Conservation (phyloP, 2,329 filamentous ascomycete species). For the Raffaelea arxii region DNA sequence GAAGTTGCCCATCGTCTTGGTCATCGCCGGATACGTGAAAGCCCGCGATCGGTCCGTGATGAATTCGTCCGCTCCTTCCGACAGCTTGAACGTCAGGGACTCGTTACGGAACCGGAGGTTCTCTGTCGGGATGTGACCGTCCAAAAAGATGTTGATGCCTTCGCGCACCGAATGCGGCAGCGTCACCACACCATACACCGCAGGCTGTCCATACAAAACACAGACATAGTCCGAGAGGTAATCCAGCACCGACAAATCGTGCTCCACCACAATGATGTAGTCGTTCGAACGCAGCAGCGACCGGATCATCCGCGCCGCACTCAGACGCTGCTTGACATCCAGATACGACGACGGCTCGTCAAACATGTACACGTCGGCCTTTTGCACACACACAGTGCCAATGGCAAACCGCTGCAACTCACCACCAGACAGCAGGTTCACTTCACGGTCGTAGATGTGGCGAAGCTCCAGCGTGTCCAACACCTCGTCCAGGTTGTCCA, state of each 20-base stretch:
- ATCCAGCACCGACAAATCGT: constrained; percentile 96
- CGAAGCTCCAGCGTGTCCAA: constrained; percentile 56
- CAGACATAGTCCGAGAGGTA: constrained; percentile 99
- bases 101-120: constrained; percentile 98
- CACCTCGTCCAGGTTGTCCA: constrained; percentile 75
- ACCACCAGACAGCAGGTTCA: constrained; percentile 85
- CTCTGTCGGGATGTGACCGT: constrained; percentile 91
- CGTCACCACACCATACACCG: constrained; percentile 95
- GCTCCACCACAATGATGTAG: constrained; percentile 98
- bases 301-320: constrained; percentile 84
- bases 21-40: constrained; percentile 82
- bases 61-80: constrained; percentile 83
- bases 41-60: constrained; percentile 73
- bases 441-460: constrained; percentile 82
- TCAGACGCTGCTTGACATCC: constrained; percentile 97
- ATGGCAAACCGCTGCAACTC: constrained; percentile 98
- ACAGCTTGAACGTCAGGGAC: constrained; percentile 88
- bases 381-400: constrained; percentile 87
- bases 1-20: constrained; percentile 88
- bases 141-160: constrained; percentile 98
- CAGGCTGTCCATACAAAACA: constrained; percentile 89
- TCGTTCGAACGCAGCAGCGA: constrained; percentile 79
- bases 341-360: constrained; percentile 98
- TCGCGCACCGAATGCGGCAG: constrained; percentile 92
- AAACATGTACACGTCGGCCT: constrained; percentile 99